Base-by-base conservation (phyloP, 1,284 basidiomycete genomes). In the Coriolopsis trogii region DNA sequence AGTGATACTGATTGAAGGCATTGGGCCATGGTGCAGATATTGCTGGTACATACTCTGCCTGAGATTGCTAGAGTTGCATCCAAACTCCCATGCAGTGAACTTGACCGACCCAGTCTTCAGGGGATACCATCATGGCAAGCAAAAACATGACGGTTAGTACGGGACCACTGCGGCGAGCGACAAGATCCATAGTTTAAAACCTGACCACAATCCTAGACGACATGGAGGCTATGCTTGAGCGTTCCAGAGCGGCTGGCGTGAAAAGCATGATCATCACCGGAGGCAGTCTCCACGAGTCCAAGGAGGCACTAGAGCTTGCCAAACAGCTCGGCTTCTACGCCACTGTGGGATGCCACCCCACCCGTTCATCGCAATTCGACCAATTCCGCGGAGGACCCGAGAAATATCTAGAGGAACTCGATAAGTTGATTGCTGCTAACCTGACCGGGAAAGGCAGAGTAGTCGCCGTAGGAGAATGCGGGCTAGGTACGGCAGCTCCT, bases 301-400 rank as follows among this genome's bases (percentile, higher is more conserved):
- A 70, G 47, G 68, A 81, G 18, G 89, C 89, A 0, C 61, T 93
- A 25, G 67, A 73, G 13, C 70, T 95, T 15, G 88, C 91, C 1
- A 72, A 75, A 49, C 63, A 83, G 60, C 74, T 83, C 53, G 75
- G 76, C 6, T 70, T 93, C 16, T 91, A 87, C 65, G 82, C 85
- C 7, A 95, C 93, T 0, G 83, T 88, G 1, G 93, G 93, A 16
- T 90, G 89, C 59, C 93, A 96, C 70, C 93, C 93, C 0, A 95
- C 92, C 6, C 85, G 90, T n/a, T 84, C 89, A 0, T 70, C 64
- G 4, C 89, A 95, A 65, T 89, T 95, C 58, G 86, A 89, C 30
- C 69, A 76, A 41, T 78, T 81, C 64, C 70, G 71, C 1, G 79
- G 73, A 6, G 87, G 90, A 0, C 79, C 82, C 1, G 78, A 79